phyloP scores from a whole-genome alignment of 2,329 filamentous ascomycete genomes.

The Ceratocystis cubensis region DNA sequence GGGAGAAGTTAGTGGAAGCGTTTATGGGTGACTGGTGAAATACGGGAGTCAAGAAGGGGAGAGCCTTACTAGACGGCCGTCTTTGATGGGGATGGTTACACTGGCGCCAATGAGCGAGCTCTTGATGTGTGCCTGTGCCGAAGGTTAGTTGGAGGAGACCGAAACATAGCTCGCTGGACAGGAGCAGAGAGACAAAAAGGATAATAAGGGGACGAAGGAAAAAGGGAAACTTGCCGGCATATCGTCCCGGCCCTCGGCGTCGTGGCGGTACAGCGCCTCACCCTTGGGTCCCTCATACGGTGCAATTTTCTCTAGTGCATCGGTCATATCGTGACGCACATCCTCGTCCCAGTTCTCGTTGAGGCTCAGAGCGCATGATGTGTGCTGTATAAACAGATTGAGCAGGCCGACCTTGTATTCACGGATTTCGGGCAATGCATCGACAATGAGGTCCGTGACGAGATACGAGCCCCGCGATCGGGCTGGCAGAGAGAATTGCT shows the following conservation, averaged over 20 bases:
- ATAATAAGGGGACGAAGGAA: not conserved
- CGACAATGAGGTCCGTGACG: conserved; percentile 62
- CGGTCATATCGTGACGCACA: conserved; percentile 86
- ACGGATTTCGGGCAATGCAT: conserved; percentile 64
- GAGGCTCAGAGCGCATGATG: conserved; percentile 73
- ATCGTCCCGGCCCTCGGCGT: conserved; percentile 78
- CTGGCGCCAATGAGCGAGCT: conserved; percentile 78
- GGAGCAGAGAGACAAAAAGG: not conserved
- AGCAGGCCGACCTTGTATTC: conserved; percentile 76
- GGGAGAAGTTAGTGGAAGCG: not conserved
- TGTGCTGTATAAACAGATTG: conserved; percentile 91
- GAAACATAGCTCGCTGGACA: not conserved
- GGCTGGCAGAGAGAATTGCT: conserved; percentile 65
- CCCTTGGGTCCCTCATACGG: conserved; percentile 63
- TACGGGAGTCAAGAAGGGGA: not conserved
- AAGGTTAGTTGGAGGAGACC: not conserved
- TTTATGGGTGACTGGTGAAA: not conserved
- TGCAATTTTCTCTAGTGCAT: conserved; percentile 81
- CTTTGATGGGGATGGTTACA: conserved; percentile 77
- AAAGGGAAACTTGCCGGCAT: conserved; percentile 58
- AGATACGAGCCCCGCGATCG: conserved; percentile 77
- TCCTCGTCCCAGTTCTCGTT: conserved; percentile 86
- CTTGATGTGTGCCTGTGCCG: conserved; percentile 74
- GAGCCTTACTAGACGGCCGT: conserved; percentile 57
- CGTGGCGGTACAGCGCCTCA: conserved; percentile 68